phyloP scores from a whole-genome alignment of 148 eudicot genomes.

The Salicornia ramosissima region DNA sequence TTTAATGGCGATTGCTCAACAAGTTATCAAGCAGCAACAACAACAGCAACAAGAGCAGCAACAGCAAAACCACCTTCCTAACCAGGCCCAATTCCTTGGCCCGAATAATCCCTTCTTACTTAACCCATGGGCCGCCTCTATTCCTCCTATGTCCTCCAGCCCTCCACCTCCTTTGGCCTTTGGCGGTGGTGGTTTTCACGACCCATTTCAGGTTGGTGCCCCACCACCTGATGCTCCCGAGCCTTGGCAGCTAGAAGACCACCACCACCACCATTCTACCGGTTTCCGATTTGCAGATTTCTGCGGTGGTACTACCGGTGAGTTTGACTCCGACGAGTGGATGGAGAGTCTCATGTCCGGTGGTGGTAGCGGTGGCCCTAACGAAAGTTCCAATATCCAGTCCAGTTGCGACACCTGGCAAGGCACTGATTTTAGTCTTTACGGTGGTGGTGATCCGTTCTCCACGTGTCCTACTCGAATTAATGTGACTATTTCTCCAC shows the following conservation, averaged over 20 bases:
- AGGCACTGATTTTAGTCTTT: constrained; percentile 29
- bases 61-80: constrained; percentile 34
- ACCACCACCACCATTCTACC: constrained; percentile 31
- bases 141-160: constrained; percentile 22
- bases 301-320: constrained; percentile 35
- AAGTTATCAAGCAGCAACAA: constrained; percentile 78
- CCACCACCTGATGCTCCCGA: constrained; percentile 31
- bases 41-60: constrained; percentile 62
- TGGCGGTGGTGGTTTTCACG: constrained; percentile 33
- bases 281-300: constrained; percentile 53
- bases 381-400: constrained; percentile 26
- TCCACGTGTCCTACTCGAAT: constrained; percentile 41
- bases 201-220: constrained; percentile 44
- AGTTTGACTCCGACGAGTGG: constrained; percentile 92
- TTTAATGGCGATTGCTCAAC: constrained; percentile 96
- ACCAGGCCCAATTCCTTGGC: constrained; percentile 23
- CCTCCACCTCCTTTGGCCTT: constrained; percentile 31
- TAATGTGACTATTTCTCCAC: constrained; percentile 29
- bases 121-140: constrained; percentile 37
- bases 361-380: constrained; percentile 41
- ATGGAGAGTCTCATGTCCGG: constrained; percentile 75
- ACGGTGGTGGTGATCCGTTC: constrained; percentile 42
- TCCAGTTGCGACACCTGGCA: constrained; percentile 47
- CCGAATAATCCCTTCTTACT: constrained; percentile 37
- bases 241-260: constrained; percentile 40